Evolutionary conservation across 2,329 filamentous ascomycete genomes (phyloP).

Genomic region (Trichophyton rubrum): DNA sequence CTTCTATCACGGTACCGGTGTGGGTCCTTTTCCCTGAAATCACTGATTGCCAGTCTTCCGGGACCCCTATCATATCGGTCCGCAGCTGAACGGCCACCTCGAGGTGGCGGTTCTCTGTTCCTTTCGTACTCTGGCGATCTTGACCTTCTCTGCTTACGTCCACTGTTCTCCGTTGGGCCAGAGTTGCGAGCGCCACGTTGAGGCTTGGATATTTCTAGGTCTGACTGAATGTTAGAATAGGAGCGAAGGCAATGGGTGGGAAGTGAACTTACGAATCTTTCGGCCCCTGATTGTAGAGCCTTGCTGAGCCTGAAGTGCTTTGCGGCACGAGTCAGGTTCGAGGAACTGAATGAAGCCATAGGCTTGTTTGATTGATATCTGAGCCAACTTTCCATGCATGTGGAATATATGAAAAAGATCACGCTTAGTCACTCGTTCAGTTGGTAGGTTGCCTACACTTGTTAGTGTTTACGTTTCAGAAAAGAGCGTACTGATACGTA

Average conservation of each 20-base stretch:
- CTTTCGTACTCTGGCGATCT: constrained; percentile 51
- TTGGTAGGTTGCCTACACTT: constrained; percentile 67
- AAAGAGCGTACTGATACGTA: constrained; percentile 16
- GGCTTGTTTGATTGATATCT: constrained; percentile 91
- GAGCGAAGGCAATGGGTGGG: constrained; percentile 13
- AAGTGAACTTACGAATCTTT: constrained; percentile 64
- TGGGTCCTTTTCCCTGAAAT: constrained; percentile 33
- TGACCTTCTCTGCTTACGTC: constrained; percentile 38
- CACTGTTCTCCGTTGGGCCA: constrained; percentile 25
- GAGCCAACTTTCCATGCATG: constrained; percentile 70
- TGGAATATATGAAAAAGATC: constrained; percentile 90
- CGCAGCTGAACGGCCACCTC: constrained; percentile 20
- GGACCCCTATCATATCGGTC: constrained; percentile 37
- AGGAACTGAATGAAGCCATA: constrained; percentile 96
- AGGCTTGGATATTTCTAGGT: constrained; percentile 78
- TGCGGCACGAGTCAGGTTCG: constrained; percentile 57
- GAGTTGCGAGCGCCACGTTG: constrained; percentile 64
- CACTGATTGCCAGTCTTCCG: constrained; percentile 31
- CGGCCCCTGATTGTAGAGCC: constrained; percentile 73
- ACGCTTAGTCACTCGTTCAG: constrained; percentile 82
- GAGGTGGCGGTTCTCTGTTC: constrained; percentile 22
- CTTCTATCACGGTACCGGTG: background rate
- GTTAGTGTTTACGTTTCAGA: background rate
- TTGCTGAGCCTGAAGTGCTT: constrained; percentile 66
- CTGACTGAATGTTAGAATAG: constrained; percentile 33